phyloP scores from a whole-genome alignment of 2,329 filamentous ascomycete genomes.

The Phialemoniopsis sp. region DNA sequence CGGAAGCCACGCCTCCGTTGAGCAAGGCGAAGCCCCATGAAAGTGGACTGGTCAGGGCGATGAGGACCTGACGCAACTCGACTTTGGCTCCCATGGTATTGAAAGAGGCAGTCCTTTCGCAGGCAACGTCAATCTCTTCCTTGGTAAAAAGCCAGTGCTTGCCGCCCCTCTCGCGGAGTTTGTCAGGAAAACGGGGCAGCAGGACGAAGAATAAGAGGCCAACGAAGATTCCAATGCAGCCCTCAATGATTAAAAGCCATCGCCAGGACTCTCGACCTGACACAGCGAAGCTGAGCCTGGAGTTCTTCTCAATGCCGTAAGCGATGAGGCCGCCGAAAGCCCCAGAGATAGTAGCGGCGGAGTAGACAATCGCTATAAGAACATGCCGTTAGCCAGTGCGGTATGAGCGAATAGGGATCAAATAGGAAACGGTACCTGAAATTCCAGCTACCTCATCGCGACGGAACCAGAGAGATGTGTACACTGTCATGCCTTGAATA shows the following conservation, averaged over 20 bases:
- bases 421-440: neutral
- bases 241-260: conserved; percentile 3
- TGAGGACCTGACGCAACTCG: conserved; percentile 1
- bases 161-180: neutral
- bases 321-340: conserved; percentile 2
- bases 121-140: conserved; percentile 2
- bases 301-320: conserved; percentile 1
- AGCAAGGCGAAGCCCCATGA: conserved; percentile 1
- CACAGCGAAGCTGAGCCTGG: neutral
- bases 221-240: neutral
- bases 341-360: neutral
- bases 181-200: conserved; percentile 1
- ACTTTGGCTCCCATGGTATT: neutral
- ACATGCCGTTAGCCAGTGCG: too few species aligned
- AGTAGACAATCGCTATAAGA: conserved; percentile 1
- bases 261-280: conserved; percentile 1
- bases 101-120: neutral
- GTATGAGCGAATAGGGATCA: neutral
- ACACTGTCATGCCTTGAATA: conserved; percentile 2
- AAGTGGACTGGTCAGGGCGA: conserved; percentile 1
- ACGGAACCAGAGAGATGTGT: conserved; percentile 1
- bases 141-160: conserved; percentile 2
- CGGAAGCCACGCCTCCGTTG: conserved; percentile 1
- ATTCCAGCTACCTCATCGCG: conserved; percentile 1
- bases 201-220: neutral